Evolutionary conservation across 148 eudicot species (phyloP), one percentile per base, ranked within the genome.

Genomic region (Cornus florida): DNA sequence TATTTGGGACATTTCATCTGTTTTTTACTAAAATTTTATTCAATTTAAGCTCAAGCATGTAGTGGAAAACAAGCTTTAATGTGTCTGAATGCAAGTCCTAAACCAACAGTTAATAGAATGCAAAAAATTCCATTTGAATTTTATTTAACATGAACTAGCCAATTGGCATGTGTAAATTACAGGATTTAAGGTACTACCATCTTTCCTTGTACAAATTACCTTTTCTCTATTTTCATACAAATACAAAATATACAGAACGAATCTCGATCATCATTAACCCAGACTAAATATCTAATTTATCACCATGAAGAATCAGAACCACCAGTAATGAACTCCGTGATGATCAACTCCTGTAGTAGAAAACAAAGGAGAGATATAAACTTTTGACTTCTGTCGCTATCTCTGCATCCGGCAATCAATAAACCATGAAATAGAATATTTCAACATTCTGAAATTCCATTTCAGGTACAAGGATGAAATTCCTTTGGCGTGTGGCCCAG

Each of bases 361-460:
- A n/a, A 17, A 62, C 19, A 0, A 53, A 11, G 59, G 2, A 11
- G 59, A 3, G 59, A 16, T 14, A 1, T 17, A 53, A 53, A 4
- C 48, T 11, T 53, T 11, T 53, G 19, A 16, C 59, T 11, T 11
- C 59, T 2, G 66, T 62, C 22, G 2, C 28, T 12, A 66, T 43
- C 56, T 22, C 48, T 71, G 46, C 53, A 76, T 71, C 43, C 12
- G 0, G 68, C 7, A 20, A 75, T 76, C 82, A 56, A 66, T 24
- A 11, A 70, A 66, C 3, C 22, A 62, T 17, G 73, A 75, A 56
- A 71, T 23, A 65, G 28, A 70, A 24, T 12, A 28, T 39, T 46
- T 35, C 12, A 20, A 66, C 56, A 19, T 74, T n/a, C 78, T 43
- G 78, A 43, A 43, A 76, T 33, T n/a, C 70, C 77, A 39, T 3